Evolutionary conservation across 23 red algal genomes (phyloP).

Genomic region (Gracilaria vermiculophylla): DNA sequence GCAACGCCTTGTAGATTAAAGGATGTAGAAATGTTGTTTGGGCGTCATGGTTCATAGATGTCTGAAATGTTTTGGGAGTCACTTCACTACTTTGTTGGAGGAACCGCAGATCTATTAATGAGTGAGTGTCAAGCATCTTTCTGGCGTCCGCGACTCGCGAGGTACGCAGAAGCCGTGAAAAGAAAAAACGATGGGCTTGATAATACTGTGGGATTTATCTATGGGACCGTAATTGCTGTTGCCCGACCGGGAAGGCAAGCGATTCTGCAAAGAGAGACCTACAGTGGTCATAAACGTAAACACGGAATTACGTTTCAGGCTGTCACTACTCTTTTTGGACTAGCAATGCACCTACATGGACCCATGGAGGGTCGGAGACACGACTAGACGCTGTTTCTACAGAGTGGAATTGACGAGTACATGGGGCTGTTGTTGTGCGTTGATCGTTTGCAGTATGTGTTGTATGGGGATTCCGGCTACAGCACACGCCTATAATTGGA

Average conservation of each 20-base stretch:
- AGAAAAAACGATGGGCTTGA: background rate
- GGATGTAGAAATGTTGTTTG: constrained; percentile 15
- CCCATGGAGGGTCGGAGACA: constrained; percentile 1
- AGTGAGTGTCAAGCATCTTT: too few relatives aligned
- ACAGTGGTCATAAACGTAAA: constrained; percentile 7
- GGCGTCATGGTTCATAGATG: background rate
- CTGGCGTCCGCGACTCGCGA: too few relatives aligned
- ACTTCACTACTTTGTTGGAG: background rate
- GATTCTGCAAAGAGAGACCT: background rate
- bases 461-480: too few relatives aligned
- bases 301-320: background rate
- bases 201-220: background rate
- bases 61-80: constrained; percentile 37
- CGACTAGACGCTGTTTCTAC: background rate
- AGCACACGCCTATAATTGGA: too few relatives aligned
- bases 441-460: too few relatives aligned
- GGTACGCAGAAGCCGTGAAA: background rate
- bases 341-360: background rate
- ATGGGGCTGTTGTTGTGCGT: too few relatives aligned
- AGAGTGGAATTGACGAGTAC: background rate
- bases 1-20: constrained; percentile 1
- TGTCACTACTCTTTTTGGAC: background rate
- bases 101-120: background rate
- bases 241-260: background rate
- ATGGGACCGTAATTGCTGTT: background rate